phyloP scores from a whole-genome alignment of 257 asterid species.

The Mentha longifolia region DNA sequence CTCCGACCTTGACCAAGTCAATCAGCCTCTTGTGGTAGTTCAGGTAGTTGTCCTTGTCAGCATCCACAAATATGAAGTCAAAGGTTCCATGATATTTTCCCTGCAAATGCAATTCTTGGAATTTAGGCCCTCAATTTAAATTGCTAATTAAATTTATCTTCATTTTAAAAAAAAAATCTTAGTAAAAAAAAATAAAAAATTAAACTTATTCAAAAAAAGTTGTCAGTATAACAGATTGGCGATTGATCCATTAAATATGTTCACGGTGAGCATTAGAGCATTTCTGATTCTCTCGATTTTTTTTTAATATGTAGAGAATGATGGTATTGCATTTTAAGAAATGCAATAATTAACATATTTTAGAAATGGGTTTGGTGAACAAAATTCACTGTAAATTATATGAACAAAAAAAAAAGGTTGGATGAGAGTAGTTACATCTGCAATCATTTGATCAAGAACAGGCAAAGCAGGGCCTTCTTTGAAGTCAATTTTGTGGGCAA shows the following conservation, averaged over 20 bases:
- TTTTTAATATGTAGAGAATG: no score
- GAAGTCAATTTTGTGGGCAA: slow-evolving; percentile 83
- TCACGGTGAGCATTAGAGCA: no score
- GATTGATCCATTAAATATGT: no score
- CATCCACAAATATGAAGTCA: slow-evolving; percentile 88
- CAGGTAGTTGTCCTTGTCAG: slow-evolving; percentile 84
- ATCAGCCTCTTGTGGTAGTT: slow-evolving; percentile 83
- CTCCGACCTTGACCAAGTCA: slow-evolving; percentile 80
- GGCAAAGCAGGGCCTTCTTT: slow-evolving; percentile 48
- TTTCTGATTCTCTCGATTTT: no score
- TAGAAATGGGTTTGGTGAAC: background rate
- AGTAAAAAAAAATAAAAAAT: no score
- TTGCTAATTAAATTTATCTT: background rate
- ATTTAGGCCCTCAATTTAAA: background rate
- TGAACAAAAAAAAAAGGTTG: background rate
- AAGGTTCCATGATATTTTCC: slow-evolving; percentile 56
- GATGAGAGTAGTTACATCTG: slow-evolving; percentile 17
- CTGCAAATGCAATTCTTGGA: background rate
- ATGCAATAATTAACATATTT: background rate
- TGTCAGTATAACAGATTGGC: no score
- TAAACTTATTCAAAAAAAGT: no score
- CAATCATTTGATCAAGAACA: slow-evolving; percentile 33
- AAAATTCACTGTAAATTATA: background rate
- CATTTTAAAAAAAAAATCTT: no score
- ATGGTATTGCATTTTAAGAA: no score